A percentile compares a stretch with the other conserved stretches of the same genome.
These are phyloP conservation scores for Diophrys appendiculata DNA, from an alignment of 73 alveolate species.

Conservation along the genomic window DNA sequence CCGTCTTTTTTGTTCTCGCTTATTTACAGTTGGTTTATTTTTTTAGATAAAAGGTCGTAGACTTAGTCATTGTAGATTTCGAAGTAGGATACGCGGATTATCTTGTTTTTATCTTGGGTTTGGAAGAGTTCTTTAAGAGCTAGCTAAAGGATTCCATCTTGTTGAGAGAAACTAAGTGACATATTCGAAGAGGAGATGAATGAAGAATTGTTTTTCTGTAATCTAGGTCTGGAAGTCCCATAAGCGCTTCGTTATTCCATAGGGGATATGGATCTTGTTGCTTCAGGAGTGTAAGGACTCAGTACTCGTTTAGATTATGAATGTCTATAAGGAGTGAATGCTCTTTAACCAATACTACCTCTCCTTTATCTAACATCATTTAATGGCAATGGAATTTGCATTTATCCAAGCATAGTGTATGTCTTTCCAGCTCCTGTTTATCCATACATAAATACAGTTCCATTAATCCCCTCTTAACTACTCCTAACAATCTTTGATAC, in stretches of 20 bases:
- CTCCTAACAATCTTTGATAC: constrained; percentile 29
- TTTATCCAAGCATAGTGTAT: constrained; percentile 68
- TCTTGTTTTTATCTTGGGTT: constrained; percentile 25
- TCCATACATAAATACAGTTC: constrained; percentile 67
- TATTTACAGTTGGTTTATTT: constrained; percentile 57
- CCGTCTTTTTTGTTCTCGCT: constrained; percentile 62
- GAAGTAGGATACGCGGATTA: constrained; percentile 84
- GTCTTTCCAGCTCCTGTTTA: constrained; percentile 70
- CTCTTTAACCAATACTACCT: no score
- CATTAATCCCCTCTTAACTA: constrained; percentile 56
- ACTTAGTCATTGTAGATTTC: constrained; percentile 95
- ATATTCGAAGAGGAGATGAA: no score
- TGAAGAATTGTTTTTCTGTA: no score
- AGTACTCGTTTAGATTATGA: neutral
- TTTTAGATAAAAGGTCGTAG: constrained; percentile 80
- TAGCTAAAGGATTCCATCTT: neutral
- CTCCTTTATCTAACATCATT: constrained; percentile 12
- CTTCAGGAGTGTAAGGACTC: constrained; percentile 5
- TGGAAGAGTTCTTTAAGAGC: neutral
- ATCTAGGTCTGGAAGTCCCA: no score
- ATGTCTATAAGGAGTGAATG: no score
- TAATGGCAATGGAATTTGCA: no score
- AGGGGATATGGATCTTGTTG: constrained; percentile 1
- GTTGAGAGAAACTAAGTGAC: no score
- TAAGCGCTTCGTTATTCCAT: no score